Conservation (phyloP, 2,329 filamentous ascomycete species). For the Emmonsia crescens region DNA sequence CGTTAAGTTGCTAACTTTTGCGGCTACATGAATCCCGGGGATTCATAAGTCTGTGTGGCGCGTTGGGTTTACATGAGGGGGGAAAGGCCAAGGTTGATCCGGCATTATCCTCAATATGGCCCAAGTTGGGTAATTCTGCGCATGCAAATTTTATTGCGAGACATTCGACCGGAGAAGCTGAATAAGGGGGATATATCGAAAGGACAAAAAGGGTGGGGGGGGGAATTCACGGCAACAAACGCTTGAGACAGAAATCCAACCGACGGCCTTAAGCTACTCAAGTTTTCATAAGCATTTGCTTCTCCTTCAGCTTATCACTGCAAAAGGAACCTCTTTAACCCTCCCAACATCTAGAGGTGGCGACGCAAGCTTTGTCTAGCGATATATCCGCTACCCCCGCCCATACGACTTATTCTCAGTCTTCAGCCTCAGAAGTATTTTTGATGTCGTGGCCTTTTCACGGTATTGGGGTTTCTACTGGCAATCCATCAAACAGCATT, state of each 20-base stretch:
- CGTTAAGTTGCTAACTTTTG: neutral
- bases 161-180: neutral
- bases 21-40: neutral
- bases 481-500: neutral
- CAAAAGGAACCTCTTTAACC: conserved; percentile 47
- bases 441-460: conserved; percentile 54
- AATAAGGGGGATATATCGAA: too few species aligned
- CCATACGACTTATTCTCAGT: conserved; percentile 52
- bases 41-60: neutral
- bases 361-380: conserved; percentile 57
- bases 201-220: neutral
- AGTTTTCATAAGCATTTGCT: conserved; percentile 48
- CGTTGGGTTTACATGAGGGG: neutral
- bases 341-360: conserved; percentile 53
- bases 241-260: neutral
- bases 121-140: neutral
- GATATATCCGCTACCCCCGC: conserved; percentile 57
- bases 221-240: neutral
- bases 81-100: neutral
- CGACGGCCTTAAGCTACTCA: conserved; percentile 1
- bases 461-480: neutral
- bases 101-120: neutral
- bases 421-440: conserved; percentile 45
- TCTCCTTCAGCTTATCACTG: conserved; percentile 49
- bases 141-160: neutral